phyloP scores from a whole-genome alignment of 2,329 filamentous ascomycete genomes.

The Ascochyta lentis region DNA sequence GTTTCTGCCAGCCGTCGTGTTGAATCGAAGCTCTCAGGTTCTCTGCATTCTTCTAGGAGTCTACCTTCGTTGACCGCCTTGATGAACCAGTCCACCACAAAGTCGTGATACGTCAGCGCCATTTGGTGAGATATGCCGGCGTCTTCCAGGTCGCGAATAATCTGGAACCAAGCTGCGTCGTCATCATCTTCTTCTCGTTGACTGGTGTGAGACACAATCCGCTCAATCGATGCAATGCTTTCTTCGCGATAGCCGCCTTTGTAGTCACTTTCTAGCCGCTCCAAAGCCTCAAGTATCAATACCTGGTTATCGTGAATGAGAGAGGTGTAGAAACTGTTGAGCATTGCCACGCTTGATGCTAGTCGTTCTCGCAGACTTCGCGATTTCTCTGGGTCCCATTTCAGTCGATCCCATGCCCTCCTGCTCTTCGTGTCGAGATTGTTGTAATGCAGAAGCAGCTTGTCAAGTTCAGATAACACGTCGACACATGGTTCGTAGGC shows the following conservation, averaged over 20 bases:
- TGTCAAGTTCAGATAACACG: conserved; percentile 36
- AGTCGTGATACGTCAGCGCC: conserved; percentile 31
- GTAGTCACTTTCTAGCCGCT: conserved; percentile 39
- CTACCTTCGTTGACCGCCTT: conserved; percentile 41
- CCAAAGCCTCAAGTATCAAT: conserved; percentile 39
- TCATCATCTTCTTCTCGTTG: conserved; percentile 30
- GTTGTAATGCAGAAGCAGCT: conserved; percentile 37
- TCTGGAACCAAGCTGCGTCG: conserved; percentile 36
- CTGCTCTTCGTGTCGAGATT: conserved; percentile 38
- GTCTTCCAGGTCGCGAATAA: conserved; percentile 42
- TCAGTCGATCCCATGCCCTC: conserved; percentile 40
- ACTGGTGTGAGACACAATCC: conserved; percentile 21
- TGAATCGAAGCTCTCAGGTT: conserved; percentile 10
- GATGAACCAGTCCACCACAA: conserved; percentile 43
- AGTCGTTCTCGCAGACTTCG: conserved; percentile 32
- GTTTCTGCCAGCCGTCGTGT: conserved; percentile 14
- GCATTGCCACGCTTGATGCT: conserved; percentile 31
- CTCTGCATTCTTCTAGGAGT: conserved; percentile 29
- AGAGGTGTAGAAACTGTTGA: conserved; percentile 38
- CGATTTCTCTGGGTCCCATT: conserved; percentile 36
- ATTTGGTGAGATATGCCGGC: conserved; percentile 35
- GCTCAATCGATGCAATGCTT: conserved; percentile 34
- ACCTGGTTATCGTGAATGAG: conserved; percentile 39
- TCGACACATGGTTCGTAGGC: conserved; percentile 34
- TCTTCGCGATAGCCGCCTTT: conserved; percentile 40